These are phyloP conservation scores for Colletotrichum simmondsii DNA, from an alignment of 2,329 filamentous ascomycete genomes.

Conservation along the genomic window DNA sequence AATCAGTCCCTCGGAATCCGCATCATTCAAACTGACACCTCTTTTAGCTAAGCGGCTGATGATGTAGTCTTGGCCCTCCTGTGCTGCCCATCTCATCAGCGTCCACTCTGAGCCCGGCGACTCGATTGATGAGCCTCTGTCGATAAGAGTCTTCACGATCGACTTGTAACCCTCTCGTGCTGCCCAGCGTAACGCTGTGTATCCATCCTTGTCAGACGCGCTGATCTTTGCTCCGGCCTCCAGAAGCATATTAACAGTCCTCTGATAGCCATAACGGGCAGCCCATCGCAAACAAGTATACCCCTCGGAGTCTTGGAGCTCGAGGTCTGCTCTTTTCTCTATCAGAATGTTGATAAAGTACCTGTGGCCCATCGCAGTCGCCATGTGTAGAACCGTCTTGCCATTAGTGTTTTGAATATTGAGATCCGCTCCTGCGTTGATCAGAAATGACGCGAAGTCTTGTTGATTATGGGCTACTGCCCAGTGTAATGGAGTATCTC, in stretches of 20 bases:
- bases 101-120: not conserved
- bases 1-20: not conserved
- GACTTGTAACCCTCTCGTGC: conserved; percentile 7
- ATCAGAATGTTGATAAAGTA: not conserved
- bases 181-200: conserved; percentile 14
- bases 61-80: conserved; percentile 19
- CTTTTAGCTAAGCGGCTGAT: not conserved
- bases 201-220: not conserved
- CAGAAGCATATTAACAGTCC: not conserved
- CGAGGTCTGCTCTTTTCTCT: not conserved
- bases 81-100: conserved; percentile 13
- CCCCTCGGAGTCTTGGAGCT: not conserved
- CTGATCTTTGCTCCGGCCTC: not conserved
- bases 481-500: conserved; percentile 20
- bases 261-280: not conserved
- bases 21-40: not conserved
- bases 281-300: conserved; percentile 18
- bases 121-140: not conserved
- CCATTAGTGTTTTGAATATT: not conserved
- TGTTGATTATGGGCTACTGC: not conserved
- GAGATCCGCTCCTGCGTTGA: not conserved
- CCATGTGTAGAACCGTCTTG: conserved; percentile 9
- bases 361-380: not conserved
- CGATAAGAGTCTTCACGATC: not conserved
- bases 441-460: not conserved